Evolutionary conservation across 2,329 filamentous ascomycete species (phyloP).

Genomic region (Phaeosphaeriaceae sp.): DNA sequence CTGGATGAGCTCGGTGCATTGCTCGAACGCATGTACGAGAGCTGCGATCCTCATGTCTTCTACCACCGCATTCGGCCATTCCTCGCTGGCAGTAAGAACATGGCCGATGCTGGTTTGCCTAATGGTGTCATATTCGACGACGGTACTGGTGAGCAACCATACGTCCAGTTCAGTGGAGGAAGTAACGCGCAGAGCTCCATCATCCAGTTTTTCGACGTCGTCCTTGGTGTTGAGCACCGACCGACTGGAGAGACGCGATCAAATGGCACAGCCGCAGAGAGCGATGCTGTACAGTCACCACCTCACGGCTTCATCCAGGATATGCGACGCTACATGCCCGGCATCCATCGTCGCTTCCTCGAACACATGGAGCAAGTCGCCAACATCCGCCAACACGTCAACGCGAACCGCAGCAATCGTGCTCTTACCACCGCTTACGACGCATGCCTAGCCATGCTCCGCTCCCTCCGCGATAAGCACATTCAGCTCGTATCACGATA

Average conservation of each 20-base stretch:
- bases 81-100: conserved; percentile 95
- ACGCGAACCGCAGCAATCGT: conserved; percentile 66
- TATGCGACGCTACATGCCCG: conserved; percentile 98
- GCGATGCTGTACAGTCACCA: conserved; percentile 55
- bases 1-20: conserved; percentile 83
- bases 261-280: conserved; percentile 48
- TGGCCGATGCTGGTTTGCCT: conserved; percentile 91
- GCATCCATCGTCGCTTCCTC: conserved; percentile 87
- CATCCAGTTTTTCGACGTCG: conserved; percentile 96
- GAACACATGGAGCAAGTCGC: conserved; percentile 79
- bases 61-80: conserved; percentile 97
- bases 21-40: conserved; percentile 90
- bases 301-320: conserved; percentile 93
- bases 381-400: conserved; percentile 87
- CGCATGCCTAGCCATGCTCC: conserved; percentile 82
- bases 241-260: conserved; percentile 78
- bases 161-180: conserved; percentile 87
- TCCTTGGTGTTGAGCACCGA: conserved; percentile 86
- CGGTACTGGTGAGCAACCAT: conserved; percentile 71
- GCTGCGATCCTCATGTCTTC: conserved; percentile 92
- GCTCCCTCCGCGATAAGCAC: conserved; percentile 86
- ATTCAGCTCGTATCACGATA: conserved; percentile 96
- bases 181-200: conserved; percentile 97
- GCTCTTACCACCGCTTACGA: conserved; percentile 84
- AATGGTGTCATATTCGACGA: conserved; percentile 88